Conservation (phyloP, 2,329 filamentous ascomycete species). For the Lanzia echinophila region DNA sequence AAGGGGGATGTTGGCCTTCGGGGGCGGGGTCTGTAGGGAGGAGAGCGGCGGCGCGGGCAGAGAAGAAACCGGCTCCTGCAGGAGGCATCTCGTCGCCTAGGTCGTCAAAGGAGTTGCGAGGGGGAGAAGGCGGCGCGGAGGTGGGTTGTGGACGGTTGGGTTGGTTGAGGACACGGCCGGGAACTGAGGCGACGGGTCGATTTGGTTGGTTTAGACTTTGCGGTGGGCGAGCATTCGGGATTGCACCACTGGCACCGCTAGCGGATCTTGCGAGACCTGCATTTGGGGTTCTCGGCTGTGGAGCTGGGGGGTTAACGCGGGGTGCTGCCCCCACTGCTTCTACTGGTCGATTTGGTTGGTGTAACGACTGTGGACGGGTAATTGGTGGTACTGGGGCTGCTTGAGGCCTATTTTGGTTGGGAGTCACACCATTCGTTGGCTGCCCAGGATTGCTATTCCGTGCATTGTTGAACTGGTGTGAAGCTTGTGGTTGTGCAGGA, state of each 20-base stretch:
- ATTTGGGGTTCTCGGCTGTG: constrained; percentile 29
- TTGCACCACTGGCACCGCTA: constrained; percentile 18
- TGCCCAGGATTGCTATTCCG: constrained; percentile 13
- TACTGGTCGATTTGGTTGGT: constrained; percentile 25
- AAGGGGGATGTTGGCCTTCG: constrained; percentile 27
- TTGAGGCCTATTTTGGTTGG: constrained; percentile 28
- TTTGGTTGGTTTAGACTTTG: constrained; percentile 14
- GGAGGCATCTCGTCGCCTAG: constrained; percentile 18
- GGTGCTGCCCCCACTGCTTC: constrained; percentile 12
- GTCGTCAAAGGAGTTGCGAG: constrained; percentile 11
- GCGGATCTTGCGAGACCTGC: constrained; percentile 24
- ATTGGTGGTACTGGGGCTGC: not conserved
- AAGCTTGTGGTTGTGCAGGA: constrained; percentile 28
- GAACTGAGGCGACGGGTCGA: constrained; percentile 14
- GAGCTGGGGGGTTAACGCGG: constrained; percentile 14
- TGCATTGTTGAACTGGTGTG: constrained; percentile 17
- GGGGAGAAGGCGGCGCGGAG: constrained; percentile 19
- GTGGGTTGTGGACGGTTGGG: constrained; percentile 23
- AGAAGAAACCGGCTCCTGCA: constrained; percentile 53
- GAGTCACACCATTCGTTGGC: constrained; percentile 7
- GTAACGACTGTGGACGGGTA: constrained; percentile 21
- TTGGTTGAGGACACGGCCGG: constrained; percentile 27
- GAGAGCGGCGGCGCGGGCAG: constrained; percentile 57
- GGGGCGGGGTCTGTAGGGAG: constrained; percentile 37
- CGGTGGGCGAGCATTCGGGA: constrained; percentile 15